These are phyloP conservation scores for Penicillium manginii DNA, from an alignment of 495 filamentous ascomycete genomes.

Conservation along the genomic window DNA sequence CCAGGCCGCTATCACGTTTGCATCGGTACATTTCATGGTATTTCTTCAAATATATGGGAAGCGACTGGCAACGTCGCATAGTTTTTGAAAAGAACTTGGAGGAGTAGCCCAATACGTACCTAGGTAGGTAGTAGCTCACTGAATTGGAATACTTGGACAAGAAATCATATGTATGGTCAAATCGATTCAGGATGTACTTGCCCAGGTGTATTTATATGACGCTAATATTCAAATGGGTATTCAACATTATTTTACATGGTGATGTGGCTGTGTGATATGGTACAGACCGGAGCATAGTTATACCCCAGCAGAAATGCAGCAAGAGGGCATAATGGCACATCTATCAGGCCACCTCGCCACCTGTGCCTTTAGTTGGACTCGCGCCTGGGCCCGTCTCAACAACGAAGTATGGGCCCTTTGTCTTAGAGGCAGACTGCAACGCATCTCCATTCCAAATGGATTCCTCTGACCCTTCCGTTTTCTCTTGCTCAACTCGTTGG, in stretches of 20 bases:
- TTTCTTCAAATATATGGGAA: constrained; percentile 21
- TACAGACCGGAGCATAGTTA: too few relatives aligned
- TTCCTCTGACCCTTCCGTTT: constrained; percentile 41
- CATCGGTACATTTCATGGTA: constrained; percentile 14
- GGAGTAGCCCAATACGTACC: too few relatives aligned
- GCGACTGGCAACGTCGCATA: constrained; percentile 18
- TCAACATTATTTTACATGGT: background rate
- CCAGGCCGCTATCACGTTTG: constrained; percentile 18
- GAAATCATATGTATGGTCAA: too few relatives aligned
- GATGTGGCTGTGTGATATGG: too few relatives aligned
- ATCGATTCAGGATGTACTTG: too few relatives aligned
- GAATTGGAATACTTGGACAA: too few relatives aligned
- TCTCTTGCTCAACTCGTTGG: constrained; percentile 37
- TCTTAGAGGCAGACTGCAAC: constrained; percentile 65
- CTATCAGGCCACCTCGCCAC: background rate
- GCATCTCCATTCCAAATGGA: constrained; percentile 66
- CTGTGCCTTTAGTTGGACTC: constrained; percentile 5
- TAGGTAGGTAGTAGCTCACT: too few relatives aligned
- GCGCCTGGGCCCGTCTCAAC: constrained; percentile 61
- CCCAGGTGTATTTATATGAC: background rate
- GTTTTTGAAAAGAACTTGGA: constrained; percentile 14
- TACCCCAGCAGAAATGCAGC: background rate
- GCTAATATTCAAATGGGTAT: background rate
- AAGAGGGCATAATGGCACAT: background rate
- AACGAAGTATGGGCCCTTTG: constrained; percentile 74